Evolutionary conservation across 2,329 filamentous ascomycete genomes (phyloP), one percentile per base, ranked within the genome.

Genomic region (Trichoderma arundinaceum): DNA sequence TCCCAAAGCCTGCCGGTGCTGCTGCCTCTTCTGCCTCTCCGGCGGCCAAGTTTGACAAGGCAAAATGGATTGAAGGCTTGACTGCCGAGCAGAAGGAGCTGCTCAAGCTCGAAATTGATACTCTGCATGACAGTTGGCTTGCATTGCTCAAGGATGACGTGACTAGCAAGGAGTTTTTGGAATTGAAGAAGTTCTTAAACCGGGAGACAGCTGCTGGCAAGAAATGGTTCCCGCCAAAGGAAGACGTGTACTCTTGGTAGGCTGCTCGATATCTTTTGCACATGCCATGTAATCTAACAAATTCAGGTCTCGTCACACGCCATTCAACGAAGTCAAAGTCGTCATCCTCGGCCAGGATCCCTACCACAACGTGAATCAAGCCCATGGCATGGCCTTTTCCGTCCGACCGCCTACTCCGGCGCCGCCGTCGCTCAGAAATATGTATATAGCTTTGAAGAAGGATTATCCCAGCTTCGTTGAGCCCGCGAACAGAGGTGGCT

Each of bases 311-410:
- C 91, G 93, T 32, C 91, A 96, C 77, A 97, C 94, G 0, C 94
- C 95, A 7, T 89, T 99, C 72, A 82, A 90, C 80, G 90, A 84
- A 13, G 94, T 98, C 77, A 97, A 96, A 78, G 91, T 91, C 65
- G 94, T 99, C 67, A 93, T 99, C 74, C 79, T 98, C 63, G 95
- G 95, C 70, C 95, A 99, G 81, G 95, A 99, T 76, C 95, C 95
- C 2, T 99, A 99, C 78, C 95, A 99, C 82, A 96, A 96, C 77
- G 78, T 88, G 76, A 96, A 96, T 78, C 95, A 99, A 83, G 95
- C 95, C 58, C 95, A 98, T 77, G 95, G 95, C 49, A 88, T 99
- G 66, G 94, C 92, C 76, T 99, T 99, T 84, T 97, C 92, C 54
- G 94, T 98, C 64, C 91, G 92, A 9, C 90, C 94, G 3, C 95